Conservation (phyloP, 108 stramenopile species). For the Craspedostauros australis region DNA sequence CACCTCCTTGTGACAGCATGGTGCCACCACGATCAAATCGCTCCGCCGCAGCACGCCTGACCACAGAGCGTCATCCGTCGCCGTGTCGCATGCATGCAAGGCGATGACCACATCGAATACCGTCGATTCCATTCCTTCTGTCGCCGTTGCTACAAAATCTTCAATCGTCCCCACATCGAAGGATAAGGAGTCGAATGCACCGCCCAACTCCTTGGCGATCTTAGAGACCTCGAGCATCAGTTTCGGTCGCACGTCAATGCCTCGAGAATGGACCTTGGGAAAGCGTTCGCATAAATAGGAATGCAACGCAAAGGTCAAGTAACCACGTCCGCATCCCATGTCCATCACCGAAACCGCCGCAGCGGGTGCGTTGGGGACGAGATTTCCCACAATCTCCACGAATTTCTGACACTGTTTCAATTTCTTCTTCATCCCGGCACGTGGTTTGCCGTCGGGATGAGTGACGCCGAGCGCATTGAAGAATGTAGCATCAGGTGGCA, state of each 20-base stretch:
- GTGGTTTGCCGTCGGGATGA: constrained; percentile 53
- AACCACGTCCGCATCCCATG: constrained; percentile 68
- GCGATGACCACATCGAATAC: constrained; percentile 59
- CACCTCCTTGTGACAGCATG: constrained; percentile 86
- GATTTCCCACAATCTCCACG: constrained; percentile 65
- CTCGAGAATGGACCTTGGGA: constrained; percentile 35
- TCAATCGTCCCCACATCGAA: constrained; percentile 70
- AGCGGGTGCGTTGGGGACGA: constrained; percentile 17
- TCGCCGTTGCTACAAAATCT: constrained; percentile 13
- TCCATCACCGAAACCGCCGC: constrained; percentile 48
- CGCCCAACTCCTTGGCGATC: constrained; percentile 51
- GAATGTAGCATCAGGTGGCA: constrained; percentile 40
- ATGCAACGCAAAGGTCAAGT: constrained; percentile 83
- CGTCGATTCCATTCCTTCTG: constrained; percentile 1
- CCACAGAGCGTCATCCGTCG: constrained; percentile 79
- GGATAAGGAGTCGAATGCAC: constrained; percentile 39
- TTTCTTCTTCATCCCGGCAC: constrained; percentile 44
- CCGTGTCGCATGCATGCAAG: constrained; percentile 89
- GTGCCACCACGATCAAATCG: constrained; percentile 68
- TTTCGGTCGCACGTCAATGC: constrained; percentile 75
- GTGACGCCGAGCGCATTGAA: constrained; percentile 60
- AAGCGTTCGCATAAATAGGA: constrained; percentile 43
- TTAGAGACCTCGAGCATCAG: constrained; percentile 63
- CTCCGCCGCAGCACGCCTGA: constrained; percentile 46
- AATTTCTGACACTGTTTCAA: constrained; percentile 76